Evolutionary conservation across 2,329 filamentous ascomycete species (phyloP).

Genomic region (Exophiala sideris): DNA sequence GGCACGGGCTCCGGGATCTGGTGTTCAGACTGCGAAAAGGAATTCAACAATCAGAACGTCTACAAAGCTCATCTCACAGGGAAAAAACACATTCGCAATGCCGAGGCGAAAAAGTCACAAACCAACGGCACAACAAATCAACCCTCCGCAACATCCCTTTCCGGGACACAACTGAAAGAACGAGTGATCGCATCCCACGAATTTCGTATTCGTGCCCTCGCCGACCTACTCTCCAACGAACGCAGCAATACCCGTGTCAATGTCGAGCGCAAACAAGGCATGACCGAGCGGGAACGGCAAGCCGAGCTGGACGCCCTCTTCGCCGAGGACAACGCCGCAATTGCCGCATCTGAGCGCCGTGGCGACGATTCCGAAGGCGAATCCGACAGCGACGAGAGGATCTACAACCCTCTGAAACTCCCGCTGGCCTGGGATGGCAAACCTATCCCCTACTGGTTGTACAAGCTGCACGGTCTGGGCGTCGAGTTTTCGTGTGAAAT

Average conservation of each 20-base stretch:
- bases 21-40: constrained; percentile 89
- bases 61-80: constrained; percentile 85
- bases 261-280: constrained; percentile 91
- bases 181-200: constrained; percentile 87
- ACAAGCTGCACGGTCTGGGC: constrained; percentile 91
- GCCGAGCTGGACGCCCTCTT: constrained; percentile 89
- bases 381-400: constrained; percentile 75
- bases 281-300: constrained; percentile 94
- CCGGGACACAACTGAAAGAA: constrained; percentile 65
- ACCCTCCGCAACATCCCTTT: constrained; percentile 10
- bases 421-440: constrained; percentile 98
- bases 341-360: constrained; percentile 28
- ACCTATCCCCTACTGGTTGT: constrained; percentile 97
- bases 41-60: constrained; percentile 92
- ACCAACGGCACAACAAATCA: constrained; percentile 27
- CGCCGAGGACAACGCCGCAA: constrained; percentile 53
- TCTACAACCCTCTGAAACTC: constrained; percentile 95
- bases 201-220: constrained; percentile 73
- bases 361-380: constrained; percentile 63
- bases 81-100: constrained; percentile 88
- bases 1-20: constrained; percentile 68
- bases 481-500: constrained; percentile 96
- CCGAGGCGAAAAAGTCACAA: constrained; percentile 57
- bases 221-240: constrained; percentile 78
- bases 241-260: constrained; percentile 88